Conservation (phyloP, 176 grass and related monocot species). For the Carex cristatella region DNA sequence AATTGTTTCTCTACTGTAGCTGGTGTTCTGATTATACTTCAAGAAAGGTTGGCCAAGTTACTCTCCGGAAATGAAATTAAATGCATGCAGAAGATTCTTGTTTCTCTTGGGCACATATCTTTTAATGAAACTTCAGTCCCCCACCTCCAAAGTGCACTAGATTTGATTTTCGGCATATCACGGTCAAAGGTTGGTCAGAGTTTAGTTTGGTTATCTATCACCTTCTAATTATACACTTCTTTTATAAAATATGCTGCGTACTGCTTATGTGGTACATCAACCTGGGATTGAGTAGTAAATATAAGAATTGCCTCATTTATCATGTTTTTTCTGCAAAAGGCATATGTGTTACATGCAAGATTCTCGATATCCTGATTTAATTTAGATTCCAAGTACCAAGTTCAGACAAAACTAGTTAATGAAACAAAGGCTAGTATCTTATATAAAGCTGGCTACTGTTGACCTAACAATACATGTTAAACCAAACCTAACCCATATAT, state of each 20-base stretch:
- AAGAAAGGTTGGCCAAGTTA: slow-evolving; percentile 57
- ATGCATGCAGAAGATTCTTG: slow-evolving; percentile 78
- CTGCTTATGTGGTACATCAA: neutral
- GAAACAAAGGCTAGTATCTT: neutral
- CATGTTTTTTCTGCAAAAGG: neutral
- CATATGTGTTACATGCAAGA: neutral
- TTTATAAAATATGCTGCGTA: neutral
- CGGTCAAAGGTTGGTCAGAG: slow-evolving; percentile 67
- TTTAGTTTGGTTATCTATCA: slow-evolving; percentile 1
- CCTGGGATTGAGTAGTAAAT: neutral
- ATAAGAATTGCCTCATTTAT: neutral
- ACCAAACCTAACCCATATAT: neutral
- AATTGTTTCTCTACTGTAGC: slow-evolving; percentile 34
- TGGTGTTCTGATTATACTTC: slow-evolving; percentile 54
- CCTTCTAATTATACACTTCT: neutral
- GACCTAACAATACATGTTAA: neutral
- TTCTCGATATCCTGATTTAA: neutral
- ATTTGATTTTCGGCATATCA: slow-evolving; percentile 82
- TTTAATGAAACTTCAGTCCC: slow-evolving; percentile 77
- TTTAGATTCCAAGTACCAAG: neutral
- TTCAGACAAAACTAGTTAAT: neutral
- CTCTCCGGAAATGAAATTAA: slow-evolving; percentile 92
- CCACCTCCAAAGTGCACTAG: slow-evolving; percentile 56
- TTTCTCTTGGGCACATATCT: slow-evolving; percentile 89
- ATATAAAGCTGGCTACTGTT: neutral